Evolutionary conservation across 1,284 basidiomycete species (phyloP), one percentile per base, ranked within the genome.

Genomic region (Moniliophthora roreri): DNA sequence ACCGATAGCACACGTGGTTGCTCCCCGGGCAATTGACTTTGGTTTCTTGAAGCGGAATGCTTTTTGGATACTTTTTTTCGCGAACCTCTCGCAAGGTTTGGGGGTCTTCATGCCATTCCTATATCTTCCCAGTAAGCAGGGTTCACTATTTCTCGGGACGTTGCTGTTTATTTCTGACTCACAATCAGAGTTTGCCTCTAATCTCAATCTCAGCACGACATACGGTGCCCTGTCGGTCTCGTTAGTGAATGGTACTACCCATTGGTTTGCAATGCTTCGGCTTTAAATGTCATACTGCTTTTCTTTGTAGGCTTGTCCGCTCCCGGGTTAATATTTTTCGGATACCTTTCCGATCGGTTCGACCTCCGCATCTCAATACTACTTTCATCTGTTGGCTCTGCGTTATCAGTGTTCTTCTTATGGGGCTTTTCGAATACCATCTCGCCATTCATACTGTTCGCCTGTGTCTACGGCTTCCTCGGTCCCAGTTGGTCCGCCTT

Each of bases 31-130:
- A 3, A 11, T 51, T 3, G 37, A 55, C 16, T 35, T 34, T 2
- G 35, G 38, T 16, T 58, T 53, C 34, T 11, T 55, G n/a, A 40
- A 26, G 18, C 37, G 36, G 20, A 44, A 37, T 10, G 36, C 42
- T 9, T 58, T 58, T 37, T 58, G 57, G 54, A 52, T 52, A 2
- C 37, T 54, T n/a, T 48, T 54, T 35, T 11, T 42, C 2, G 38
- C 50, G 9, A 52, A 50, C 16, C 5, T 52, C 1, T 3, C 51
- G 1, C 54, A 54, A 24, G 49, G 51, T 6, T 13, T 56, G 40
- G 54, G 52, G 9, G 42, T 41, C 32, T 50, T 58, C 35, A 53
- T 58, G 10, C 52, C 57, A 6, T 53, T 50, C 20, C 35, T 52
- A 13, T 52, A 56, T 41, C 32, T 56, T 23, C 52, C 54, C 9